Conservation (phyloP, 2,329 filamentous ascomycete genomes). For the Apiospora koreana region DNA sequence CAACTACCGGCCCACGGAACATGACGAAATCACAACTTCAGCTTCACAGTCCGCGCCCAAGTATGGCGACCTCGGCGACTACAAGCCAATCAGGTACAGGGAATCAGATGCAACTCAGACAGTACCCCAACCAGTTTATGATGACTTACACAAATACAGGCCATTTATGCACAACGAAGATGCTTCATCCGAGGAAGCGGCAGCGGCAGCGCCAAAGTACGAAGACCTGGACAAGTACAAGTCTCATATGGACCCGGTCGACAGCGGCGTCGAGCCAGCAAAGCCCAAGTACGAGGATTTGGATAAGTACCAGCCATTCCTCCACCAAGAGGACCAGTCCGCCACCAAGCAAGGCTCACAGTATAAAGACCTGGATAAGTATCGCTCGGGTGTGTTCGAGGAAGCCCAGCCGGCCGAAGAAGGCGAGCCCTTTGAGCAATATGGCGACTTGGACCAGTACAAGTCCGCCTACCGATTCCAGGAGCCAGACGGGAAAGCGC, state of each 20-base stretch:
- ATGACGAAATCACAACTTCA: conserved; percentile 1
- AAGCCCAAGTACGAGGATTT: conserved; percentile 44
- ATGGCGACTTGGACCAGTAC: conserved; percentile 44
- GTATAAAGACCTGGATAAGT: conserved; percentile 44
- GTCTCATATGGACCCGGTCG: conserved; percentile 31
- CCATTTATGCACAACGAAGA: conserved; percentile 39
- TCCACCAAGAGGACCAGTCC: conserved; percentile 19
- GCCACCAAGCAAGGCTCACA: conserved; percentile 37
- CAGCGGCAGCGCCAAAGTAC: conserved; percentile 32
- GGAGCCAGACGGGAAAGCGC: conserved; percentile 34
- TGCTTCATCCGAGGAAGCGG: conserved; percentile 25
- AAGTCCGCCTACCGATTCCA: conserved; percentile 34
- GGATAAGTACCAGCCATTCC: conserved; percentile 36
- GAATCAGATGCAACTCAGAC: conserved; percentile 20
- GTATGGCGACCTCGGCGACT: conserved; percentile 42
- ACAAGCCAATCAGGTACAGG: conserved; percentile 32
- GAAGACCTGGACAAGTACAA: conserved; percentile 41
- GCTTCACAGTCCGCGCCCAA: not conserved
- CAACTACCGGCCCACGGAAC: not conserved
- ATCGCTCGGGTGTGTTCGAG: conserved; percentile 28
- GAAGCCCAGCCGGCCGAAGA: conserved; percentile 23
- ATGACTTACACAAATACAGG: conserved; percentile 40
- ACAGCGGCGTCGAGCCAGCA: conserved; percentile 23
- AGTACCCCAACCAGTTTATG: conserved; percentile 27
- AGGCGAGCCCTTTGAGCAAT: conserved; percentile 32